A percentile compares a stretch with the other conserved stretches of the same genome.
Evolutionary conservation across 768 basidiomycete species (phyloP).

Genomic region (Panellus pusillus): DNA sequence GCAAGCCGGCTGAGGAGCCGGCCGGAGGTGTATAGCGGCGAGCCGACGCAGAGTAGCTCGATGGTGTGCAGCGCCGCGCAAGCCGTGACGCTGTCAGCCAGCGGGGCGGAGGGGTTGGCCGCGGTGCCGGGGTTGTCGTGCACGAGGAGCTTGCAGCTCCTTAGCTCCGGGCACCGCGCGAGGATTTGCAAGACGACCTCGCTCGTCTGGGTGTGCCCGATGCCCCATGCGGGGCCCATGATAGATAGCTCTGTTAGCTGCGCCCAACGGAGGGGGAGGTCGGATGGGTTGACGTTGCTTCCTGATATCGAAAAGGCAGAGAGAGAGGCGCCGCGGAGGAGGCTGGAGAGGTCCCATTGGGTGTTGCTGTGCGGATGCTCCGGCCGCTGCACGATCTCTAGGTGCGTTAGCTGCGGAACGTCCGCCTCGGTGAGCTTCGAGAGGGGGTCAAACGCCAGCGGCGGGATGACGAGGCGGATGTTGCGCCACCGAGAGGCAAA

Average conservation of each 20-base stretch:
- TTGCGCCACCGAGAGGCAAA: constrained; percentile 5
- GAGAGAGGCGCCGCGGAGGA: background rate
- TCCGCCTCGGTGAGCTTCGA: background rate
- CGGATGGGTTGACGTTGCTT: background rate
- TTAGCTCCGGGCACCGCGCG: background rate
- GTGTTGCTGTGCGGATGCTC: background rate
- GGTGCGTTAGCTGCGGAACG: background rate
- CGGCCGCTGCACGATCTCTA: background rate
- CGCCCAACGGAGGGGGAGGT: constrained; percentile 1
- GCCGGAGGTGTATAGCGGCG: background rate
- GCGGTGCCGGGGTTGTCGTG: background rate
- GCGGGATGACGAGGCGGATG: background rate
- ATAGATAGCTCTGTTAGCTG: background rate
- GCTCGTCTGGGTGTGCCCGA: background rate
- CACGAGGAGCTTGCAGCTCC: background rate
- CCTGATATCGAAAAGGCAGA: background rate
- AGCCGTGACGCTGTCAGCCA: too few relatives aligned
- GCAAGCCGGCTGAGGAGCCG: constrained; percentile 2
- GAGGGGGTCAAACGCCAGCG: background rate
- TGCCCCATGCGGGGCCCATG: background rate
- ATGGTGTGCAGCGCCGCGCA: background rate
- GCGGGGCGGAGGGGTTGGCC: background rate
- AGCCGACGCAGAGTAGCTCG: background rate
- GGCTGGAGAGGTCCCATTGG: background rate
- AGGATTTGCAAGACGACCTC: background rate